Evolutionary conservation across 1,284 basidiomycete genomes (phyloP), one percentile per base, ranked within the genome.

Genomic region (Phylloboletellus chloephorus): DNA sequence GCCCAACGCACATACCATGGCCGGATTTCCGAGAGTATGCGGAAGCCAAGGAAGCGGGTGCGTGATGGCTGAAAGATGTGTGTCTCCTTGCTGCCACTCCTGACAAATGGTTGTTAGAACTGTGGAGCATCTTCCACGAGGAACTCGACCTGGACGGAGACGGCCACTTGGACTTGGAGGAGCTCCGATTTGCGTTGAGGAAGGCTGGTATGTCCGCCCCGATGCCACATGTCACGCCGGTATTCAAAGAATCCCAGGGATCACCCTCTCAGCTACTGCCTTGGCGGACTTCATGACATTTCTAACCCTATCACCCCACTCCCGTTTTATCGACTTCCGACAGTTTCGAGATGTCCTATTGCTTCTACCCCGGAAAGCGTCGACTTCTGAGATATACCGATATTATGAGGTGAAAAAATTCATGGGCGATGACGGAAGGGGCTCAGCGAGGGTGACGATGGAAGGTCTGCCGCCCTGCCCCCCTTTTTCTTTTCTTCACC

Each of bases 311-410:
- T 76, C 76, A 31, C 73, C 76, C 9, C 73, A 80, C 53, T 76
- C 81, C 12, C 73, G 74, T 59, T 67, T 74, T n/a, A 77, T 96
- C 59, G 81, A 72, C 45, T 97, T 94, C 65, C 71, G 73, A 43
- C 86, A 95, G 57, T 96, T 95, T 63, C 73, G 93, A 37, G 87
- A 95, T 67, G 94, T 92, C 63, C 72, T 97, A 38, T 73, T 96
- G 38, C 75, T 95, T 38, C 66, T 95, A 43, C 91, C 93, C 30
- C 78, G 89, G 46, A 82, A 77, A 58, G 79, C 77, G 23, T 92
- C 87, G 1, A 72, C 89, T 7, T 72, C 75, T 38, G 93, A 96
- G 66, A 94, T 96, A 29, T 94, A 88, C 66, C 79, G 71, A 49
- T 90, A 80, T 61, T 95, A 91, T 60, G 78, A 90, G 67, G 76